Evolutionary conservation across 306 rosid species (phyloP).

Genomic region (Rosa chinensis): DNA sequence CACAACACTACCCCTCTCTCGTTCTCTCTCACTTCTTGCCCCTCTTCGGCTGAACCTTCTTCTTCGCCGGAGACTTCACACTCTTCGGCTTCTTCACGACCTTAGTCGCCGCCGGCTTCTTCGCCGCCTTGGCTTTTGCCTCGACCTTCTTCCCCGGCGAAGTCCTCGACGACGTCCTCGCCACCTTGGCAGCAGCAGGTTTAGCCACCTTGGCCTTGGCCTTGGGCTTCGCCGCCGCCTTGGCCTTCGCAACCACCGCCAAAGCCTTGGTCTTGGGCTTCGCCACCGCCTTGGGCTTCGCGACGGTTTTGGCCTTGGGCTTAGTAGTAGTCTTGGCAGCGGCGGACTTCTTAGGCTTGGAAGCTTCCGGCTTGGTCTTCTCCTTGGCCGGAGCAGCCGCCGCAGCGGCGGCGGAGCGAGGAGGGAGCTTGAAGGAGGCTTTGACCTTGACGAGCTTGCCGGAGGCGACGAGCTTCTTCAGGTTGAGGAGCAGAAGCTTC

Average conservation of each 20-base stretch:
- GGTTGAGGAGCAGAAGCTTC: slow-evolving; percentile 58
- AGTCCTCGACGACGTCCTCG: slow-evolving; percentile 47
- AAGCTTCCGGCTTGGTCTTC: slow-evolving; percentile 13
- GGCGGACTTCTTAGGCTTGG: slow-evolving; percentile 29
- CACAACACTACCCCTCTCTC: slow-evolving; percentile 8
- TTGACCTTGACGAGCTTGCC: slow-evolving; percentile 78
- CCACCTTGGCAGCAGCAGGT: slow-evolving; percentile 29
- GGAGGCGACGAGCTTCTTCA: slow-evolving; percentile 67
- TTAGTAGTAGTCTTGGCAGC: slow-evolving; percentile 33
- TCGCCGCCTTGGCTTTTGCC: slow-evolving; percentile 14
- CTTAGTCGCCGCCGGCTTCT: slow-evolving; percentile 39
- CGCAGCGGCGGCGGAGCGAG: slow-evolving; percentile 23
- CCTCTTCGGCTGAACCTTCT: slow-evolving; percentile 38
- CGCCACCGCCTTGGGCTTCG: slow-evolving; percentile 16
- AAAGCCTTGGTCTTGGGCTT: slow-evolving; percentile 20
- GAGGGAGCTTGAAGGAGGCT: slow-evolving; percentile 65
- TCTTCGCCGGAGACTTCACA: slow-evolving; percentile 41
- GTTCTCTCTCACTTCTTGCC: slow-evolving; percentile 28
- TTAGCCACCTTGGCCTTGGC: slow-evolving; percentile 24
- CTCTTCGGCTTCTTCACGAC: slow-evolving; percentile 28
- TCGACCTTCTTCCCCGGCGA: slow-evolving; percentile 45
- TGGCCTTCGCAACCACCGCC: neutral
- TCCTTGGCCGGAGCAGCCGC: slow-evolving; percentile 24
- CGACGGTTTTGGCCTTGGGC: slow-evolving; percentile 25
- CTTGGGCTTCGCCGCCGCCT: slow-evolving; percentile 18